These are phyloP conservation scores for Rhododendron griersonianum DNA, from an alignment of 148 eudicot genomes.

Conservation along the genomic window DNA sequence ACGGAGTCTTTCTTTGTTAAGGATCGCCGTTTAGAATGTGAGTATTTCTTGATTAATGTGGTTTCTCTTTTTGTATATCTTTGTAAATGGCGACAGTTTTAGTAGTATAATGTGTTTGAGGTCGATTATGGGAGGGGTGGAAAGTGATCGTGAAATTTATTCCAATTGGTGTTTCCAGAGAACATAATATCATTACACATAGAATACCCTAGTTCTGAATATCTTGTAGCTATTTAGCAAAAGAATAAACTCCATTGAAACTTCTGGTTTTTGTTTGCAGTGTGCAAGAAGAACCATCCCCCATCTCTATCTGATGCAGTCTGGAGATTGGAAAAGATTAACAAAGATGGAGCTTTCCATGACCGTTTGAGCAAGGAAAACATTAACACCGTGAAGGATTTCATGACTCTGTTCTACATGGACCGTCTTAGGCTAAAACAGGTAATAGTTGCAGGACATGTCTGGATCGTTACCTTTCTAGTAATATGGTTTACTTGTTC, in stretches of 20 bases:
- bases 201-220: neutral
- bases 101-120: neutral
- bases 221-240: neutral
- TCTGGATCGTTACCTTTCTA: neutral
- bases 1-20: neutral
- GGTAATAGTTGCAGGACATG: slow-evolving; percentile 33
- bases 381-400: slow-evolving; percentile 39
- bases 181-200: neutral
- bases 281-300: slow-evolving; percentile 51
- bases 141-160: neutral
- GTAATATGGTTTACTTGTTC: neutral
- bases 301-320: slow-evolving; percentile 48
- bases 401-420: slow-evolving; percentile 45
- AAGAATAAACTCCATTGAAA: neutral
- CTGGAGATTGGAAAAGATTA: slow-evolving; percentile 51
- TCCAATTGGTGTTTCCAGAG: neutral
- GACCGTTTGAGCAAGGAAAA: slow-evolving; percentile 40
- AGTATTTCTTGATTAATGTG: neutral
- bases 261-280: slow-evolving; percentile 17
- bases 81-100: neutral
- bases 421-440: slow-evolving; percentile 56
- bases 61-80: neutral
- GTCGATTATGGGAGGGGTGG: neutral
- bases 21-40: slow-evolving; percentile 3
- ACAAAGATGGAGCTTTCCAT: slow-evolving; percentile 51